Conservation (phyloP, 352 stramenopile genomes). For the Phytophthora capsici region DNA sequence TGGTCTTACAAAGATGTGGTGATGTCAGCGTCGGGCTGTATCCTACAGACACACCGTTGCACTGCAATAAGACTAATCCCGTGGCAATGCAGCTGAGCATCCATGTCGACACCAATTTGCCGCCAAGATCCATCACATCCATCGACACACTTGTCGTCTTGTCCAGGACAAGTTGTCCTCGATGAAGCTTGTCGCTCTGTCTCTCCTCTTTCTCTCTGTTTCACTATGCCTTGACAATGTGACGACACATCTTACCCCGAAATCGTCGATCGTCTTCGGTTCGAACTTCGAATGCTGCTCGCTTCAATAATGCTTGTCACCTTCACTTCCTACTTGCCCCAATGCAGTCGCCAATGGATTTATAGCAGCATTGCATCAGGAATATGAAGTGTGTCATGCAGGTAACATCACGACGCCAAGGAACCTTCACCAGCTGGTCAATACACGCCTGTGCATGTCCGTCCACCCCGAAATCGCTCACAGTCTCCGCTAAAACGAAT, state of each 20-base stretch:
- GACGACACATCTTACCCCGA: neutral
- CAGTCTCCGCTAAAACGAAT: slow-evolving; percentile 13
- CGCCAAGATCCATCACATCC: neutral
- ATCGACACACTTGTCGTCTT: neutral
- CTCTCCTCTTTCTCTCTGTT: neutral
- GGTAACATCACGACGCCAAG: slow-evolving; percentile 1
- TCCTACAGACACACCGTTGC: slow-evolving; percentile 4
- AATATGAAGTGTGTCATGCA: neutral
- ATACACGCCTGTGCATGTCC: neutral
- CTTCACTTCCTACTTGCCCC: neutral
- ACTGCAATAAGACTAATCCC: neutral
- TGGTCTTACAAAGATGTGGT: slow-evolving; percentile 14
- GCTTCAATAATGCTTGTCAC: slow-evolving; percentile 11
- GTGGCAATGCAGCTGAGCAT: neutral
- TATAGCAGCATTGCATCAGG: neutral
- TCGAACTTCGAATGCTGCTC: neutral
- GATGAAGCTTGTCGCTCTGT: neutral
- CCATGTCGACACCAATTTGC: too few relatives aligned
- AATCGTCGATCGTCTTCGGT: slow-evolving; percentile 4
- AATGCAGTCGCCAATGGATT: slow-evolving; percentile 1
- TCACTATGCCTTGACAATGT: neutral
- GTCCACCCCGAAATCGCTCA: slow-evolving; percentile 26
- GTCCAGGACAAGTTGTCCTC: too few relatives aligned
- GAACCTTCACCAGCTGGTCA: slow-evolving; percentile 17
- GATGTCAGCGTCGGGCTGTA: slow-evolving; percentile 4